A percentile compares a stretch with the other conserved stretches of the same genome.
Evolutionary conservation across 140 eudicot species (phyloP).

Genomic region (Ambrosia hybrid): DNA sequence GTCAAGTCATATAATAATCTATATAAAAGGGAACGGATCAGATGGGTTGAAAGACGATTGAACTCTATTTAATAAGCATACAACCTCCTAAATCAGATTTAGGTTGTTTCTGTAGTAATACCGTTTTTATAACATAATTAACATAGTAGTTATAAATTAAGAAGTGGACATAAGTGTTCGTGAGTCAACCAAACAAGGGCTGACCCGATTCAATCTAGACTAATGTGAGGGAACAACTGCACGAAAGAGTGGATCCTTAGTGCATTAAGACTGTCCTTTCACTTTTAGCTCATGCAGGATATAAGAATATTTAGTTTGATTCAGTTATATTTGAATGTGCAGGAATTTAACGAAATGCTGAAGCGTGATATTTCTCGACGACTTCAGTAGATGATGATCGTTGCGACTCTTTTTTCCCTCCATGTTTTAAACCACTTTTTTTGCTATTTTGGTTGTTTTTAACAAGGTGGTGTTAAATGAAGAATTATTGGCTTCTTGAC

Average conservation of each 20-base stretch:
- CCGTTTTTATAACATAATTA: neutral
- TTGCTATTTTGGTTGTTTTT: neutral
- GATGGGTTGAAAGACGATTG: too few relatives aligned
- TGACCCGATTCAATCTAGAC: neutral
- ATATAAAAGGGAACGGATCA: too few relatives aligned
- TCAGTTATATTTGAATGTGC: constrained; percentile 7
- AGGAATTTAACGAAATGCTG: constrained; percentile 71
- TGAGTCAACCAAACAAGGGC: neutral
- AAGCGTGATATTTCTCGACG: constrained; percentile 54
- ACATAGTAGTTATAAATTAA: neutral
- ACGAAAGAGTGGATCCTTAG: neutral
- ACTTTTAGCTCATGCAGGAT: neutral
- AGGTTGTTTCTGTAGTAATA: neutral
- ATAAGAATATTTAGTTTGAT: neutral
- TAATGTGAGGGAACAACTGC: neutral
- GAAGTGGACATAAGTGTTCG: neutral
- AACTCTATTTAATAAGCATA: neutral
- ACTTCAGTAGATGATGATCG: constrained; percentile 34
- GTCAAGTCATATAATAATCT: neutral
- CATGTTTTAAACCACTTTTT: neutral
- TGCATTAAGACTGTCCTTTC: neutral
- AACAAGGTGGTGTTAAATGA: neutral
- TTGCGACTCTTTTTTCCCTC: neutral
- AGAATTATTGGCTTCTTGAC: constrained; percentile 9
- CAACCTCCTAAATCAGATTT: neutral